Evolutionary conservation across 495 filamentous ascomycete species (phyloP).

Genomic region (Neurospora intermedia): DNA sequence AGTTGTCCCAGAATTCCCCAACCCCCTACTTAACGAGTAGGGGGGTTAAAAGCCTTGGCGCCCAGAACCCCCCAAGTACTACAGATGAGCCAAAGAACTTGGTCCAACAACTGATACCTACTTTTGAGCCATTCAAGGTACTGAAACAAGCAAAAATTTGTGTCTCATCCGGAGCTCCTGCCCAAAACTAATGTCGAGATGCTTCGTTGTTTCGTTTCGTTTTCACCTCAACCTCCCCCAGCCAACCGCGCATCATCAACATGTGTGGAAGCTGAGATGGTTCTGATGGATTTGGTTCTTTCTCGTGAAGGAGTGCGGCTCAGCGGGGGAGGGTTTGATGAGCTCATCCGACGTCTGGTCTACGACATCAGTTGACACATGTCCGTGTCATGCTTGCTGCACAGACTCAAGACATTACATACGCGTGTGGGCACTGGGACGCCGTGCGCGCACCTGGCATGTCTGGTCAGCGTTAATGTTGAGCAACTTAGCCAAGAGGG

Average conservation of each 20-base stretch:
- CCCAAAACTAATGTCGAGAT: not conserved
- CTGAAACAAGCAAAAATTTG: not conserved
- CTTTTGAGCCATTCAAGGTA: not conserved
- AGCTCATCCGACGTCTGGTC: not conserved
- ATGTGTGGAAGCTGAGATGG: not conserved
- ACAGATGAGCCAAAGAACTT: not conserved
- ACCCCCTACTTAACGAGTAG: too few species aligned
- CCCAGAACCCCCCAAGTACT: not conserved
- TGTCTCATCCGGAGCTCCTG: not conserved
- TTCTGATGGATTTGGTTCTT: not conserved
- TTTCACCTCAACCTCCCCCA: not conserved
- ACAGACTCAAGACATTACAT: not conserved
- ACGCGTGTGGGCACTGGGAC: not conserved
- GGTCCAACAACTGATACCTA: not conserved
- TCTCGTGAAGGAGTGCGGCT: not conserved
- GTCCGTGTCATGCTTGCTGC: not conserved
- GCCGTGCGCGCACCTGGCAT: too few species aligned
- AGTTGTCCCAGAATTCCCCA: too few species aligned
- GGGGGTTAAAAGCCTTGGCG: too few species aligned
- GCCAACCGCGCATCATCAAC: not conserved
- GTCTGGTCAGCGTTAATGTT: too few species aligned
- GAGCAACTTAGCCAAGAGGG: not conserved
- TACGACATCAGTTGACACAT: not conserved
- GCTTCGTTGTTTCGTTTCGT: not conserved
- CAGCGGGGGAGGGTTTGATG: not conserved